Conservation (phyloP, 148 eudicot species). For the Nyssa sinensis region DNA sequence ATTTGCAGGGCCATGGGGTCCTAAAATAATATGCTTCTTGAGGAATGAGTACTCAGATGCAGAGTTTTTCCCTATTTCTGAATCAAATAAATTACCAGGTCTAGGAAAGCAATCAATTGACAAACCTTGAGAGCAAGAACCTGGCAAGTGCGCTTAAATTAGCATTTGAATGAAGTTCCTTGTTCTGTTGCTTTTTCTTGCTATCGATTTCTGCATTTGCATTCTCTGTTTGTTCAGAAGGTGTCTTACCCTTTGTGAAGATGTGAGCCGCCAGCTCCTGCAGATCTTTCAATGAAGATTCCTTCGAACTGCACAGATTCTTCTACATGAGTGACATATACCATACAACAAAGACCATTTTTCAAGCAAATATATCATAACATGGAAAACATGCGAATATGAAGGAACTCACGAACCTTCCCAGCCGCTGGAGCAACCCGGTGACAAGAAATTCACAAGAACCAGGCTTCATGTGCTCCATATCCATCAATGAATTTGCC, state of each 20-base stretch:
- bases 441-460: slow-evolving; percentile 66
- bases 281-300: slow-evolving; percentile 68
- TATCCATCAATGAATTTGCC: slow-evolving; percentile 63
- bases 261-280: slow-evolving; percentile 68
- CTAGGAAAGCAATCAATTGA: not conserved
- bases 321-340: not conserved
- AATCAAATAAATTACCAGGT: not conserved
- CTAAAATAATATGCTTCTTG: not conserved
- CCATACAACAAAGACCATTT: not conserved
- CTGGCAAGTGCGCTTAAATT: slow-evolving; percentile 80
- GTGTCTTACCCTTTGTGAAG: slow-evolving; percentile 49
- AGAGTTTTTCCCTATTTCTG: not conserved
- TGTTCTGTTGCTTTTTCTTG: slow-evolving; percentile 62
- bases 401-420: slow-evolving; percentile 51
- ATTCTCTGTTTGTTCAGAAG: slow-evolving; percentile 38
- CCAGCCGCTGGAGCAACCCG: slow-evolving; percentile 78
- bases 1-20: not conserved
- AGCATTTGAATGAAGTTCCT: slow-evolving; percentile 62
- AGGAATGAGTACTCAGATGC: not conserved
- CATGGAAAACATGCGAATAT: not conserved
- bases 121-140: slow-evolving; percentile 88
- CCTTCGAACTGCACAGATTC: slow-evolving; percentile 59
- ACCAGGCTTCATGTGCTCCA: slow-evolving; percentile 82
- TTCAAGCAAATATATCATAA: not conserved
- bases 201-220: slow-evolving; percentile 51